Evolutionary conservation across 2,329 filamentous ascomycete genomes (phyloP).

Genomic region (Paecilomyces formosus): DNA sequence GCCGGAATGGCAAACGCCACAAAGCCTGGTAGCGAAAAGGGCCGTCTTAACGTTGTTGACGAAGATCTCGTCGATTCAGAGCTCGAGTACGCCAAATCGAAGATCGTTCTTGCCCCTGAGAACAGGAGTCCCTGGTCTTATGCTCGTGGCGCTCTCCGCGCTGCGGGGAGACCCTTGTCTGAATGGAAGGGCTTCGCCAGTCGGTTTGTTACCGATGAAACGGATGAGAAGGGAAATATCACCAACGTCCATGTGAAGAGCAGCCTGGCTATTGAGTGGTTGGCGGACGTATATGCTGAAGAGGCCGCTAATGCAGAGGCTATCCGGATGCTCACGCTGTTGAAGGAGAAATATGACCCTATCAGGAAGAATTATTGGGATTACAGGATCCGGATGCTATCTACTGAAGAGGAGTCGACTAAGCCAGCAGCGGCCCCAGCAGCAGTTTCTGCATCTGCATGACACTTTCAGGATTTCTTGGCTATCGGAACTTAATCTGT

Average conservation of each 20-base stretch:
- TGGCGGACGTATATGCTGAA: conserved; percentile 39
- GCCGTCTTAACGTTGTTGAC: conserved; percentile 43
- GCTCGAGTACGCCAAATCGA: conserved; percentile 63
- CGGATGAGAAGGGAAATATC: conserved; percentile 24
- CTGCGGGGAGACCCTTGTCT: conserved; percentile 48
- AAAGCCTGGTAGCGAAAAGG: conserved; percentile 16
- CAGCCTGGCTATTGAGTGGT: conserved; percentile 50
- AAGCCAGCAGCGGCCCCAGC: not conserved
- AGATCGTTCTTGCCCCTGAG: conserved; percentile 74
- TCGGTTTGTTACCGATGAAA: conserved; percentile 45
- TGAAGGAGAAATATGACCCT: conserved; percentile 83
- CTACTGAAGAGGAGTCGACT: not conserved
- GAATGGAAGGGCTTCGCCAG: conserved; percentile 48
- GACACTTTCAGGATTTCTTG: not conserved
- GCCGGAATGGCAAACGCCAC: conserved; percentile 26
- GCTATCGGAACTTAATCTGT: not conserved
- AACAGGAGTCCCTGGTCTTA: conserved; percentile 96
- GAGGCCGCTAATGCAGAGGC: conserved; percentile 49
- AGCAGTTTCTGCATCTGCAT: conserved; percentile 11
- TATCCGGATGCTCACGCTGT: conserved; percentile 59
- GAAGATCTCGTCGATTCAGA: conserved; percentile 64
- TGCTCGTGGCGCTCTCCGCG: conserved; percentile 65
- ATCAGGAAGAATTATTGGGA: conserved; percentile 91
- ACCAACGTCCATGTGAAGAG: conserved; percentile 44
- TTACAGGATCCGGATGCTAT: conserved; percentile 54